Evolutionary conservation across 331 rosid genomes (phyloP).

Genomic region (Erythrophleum ivorense): DNA sequence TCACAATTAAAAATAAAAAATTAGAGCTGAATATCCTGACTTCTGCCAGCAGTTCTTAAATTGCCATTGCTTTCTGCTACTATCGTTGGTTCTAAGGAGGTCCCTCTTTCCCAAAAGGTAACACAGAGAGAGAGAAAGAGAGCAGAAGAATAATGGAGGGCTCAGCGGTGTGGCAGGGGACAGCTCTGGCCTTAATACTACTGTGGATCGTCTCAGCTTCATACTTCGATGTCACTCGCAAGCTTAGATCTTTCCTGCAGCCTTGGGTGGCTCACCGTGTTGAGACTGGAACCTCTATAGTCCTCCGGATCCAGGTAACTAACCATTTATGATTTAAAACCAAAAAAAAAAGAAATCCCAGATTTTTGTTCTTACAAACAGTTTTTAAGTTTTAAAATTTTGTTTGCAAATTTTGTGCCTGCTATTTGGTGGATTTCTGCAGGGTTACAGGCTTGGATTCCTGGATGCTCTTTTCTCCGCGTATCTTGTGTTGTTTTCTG

Average conservation of each 20-base stretch:
- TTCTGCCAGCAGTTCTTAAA: neutral
- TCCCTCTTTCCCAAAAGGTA: constrained; percentile 35
- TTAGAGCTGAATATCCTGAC: neutral
- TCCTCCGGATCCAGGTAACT: constrained; percentile 68
- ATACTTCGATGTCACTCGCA: constrained; percentile 56
- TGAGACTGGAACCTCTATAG: constrained; percentile 46
- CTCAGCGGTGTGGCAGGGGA: constrained; percentile 54
- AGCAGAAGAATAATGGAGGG: constrained; percentile 50
- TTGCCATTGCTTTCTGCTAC: constrained; percentile 22
- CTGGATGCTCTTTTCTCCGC: constrained; percentile 87
- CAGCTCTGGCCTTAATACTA: constrained; percentile 50
- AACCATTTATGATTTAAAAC: neutral
- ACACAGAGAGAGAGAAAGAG: neutral
- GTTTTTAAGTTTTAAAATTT: neutral
- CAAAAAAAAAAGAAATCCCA: constrained; percentile 13
- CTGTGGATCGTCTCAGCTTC: constrained; percentile 58
- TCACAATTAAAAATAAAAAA: neutral
- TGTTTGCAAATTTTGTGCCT: neutral
- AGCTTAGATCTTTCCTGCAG: constrained; percentile 63
- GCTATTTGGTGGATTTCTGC: constrained; percentile 37
- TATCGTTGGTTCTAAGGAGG: constrained; percentile 11
- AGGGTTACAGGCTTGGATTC: constrained; percentile 66
- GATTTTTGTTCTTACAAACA: constrained; percentile 29
- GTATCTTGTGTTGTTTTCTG: constrained; percentile 90
- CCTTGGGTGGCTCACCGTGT: constrained; percentile 65